Conservation (phyloP, 371 early-diverging fungal genomes). For the Apophysomyces ossiformis region DNA sequence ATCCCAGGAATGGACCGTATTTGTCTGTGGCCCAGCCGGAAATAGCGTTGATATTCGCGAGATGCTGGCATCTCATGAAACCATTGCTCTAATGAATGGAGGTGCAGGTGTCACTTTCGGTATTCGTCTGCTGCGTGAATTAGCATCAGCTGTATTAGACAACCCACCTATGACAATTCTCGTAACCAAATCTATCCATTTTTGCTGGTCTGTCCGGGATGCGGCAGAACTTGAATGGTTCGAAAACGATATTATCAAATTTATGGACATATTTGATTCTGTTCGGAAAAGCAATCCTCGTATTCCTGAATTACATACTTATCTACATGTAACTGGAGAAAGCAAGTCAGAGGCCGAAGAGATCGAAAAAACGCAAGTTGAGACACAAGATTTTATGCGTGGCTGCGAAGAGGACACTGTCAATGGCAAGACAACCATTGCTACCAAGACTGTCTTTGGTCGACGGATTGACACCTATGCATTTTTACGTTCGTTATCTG, state of each 20-base stretch:
- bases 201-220: slow-evolving; percentile 44
- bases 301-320: slow-evolving; percentile 23
- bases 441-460: neutral
- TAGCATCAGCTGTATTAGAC: slow-evolving; percentile 29
- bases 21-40: slow-evolving; percentile 61
- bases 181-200: slow-evolving; percentile 31
- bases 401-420: neutral
- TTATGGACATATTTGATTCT: slow-evolving; percentile 27
- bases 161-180: slow-evolving; percentile 18
- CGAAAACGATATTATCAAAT: slow-evolving; percentile 44
- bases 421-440: neutral
- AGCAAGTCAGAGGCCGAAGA: neutral
- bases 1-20: slow-evolving; percentile 41
- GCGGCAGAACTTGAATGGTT: slow-evolving; percentile 58
- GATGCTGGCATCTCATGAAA: slow-evolving; percentile 28
- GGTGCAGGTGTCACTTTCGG: slow-evolving; percentile 63
- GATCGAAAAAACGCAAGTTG: neutral
- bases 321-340: slow-evolving; percentile 24
- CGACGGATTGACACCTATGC: slow-evolving; percentile 14
- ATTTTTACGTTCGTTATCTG: slow-evolving; percentile 14
- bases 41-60: slow-evolving; percentile 21
- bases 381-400: neutral
- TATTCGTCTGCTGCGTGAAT: slow-evolving; percentile 54
- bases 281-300: slow-evolving; percentile 7
- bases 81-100: slow-evolving; percentile 50